phyloP scores from a whole-genome alignment of 169 alveolate genomes.

The Toxoplasma gondii region DNA sequence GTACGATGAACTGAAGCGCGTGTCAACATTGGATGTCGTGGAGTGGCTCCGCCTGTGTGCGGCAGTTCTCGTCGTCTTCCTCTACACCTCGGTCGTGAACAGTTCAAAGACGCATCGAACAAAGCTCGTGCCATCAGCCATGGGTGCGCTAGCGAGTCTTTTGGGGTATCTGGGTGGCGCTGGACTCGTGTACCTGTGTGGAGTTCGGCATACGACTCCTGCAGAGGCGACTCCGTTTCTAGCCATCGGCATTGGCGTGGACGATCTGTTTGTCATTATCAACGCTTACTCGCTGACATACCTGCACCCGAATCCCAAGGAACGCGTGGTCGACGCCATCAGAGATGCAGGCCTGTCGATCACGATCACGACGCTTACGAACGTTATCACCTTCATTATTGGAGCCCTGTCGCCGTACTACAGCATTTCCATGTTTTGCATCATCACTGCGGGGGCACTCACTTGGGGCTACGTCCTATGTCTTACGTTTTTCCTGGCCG shows the following conservation, averaged over 20 bases:
- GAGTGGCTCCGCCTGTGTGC: conserved; percentile 16
- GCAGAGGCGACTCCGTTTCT: conserved; percentile 79
- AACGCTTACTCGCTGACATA: conserved; percentile 79
- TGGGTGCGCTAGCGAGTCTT: conserved; percentile 74
- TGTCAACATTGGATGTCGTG: conserved; percentile 26
- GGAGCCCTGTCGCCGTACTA: conserved; percentile 74
- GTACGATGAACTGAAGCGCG: conserved; percentile 45
- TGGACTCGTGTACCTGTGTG: conserved; percentile 72
- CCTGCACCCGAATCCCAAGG: conserved; percentile 74
- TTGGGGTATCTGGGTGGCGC: conserved; percentile 77
- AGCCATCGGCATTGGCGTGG: conserved; percentile 83
- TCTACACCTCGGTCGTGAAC: conserved; percentile 44
- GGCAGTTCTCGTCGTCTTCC: conserved; percentile 7
- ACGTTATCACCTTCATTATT: conserved; percentile 71
- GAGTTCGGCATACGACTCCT: conserved; percentile 73
- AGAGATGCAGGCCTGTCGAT: conserved; percentile 81
- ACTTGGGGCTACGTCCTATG: conserved; percentile 72
- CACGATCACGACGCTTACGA: conserved; percentile 74
- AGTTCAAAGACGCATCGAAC: conserved; percentile 38
- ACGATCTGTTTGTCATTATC: conserved; percentile 79
- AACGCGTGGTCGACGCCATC: conserved; percentile 77
- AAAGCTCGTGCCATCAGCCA: conserved; percentile 28
- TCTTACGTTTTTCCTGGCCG: conserved; percentile 73
- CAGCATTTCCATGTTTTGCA: conserved; percentile 72
- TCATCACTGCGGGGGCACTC: conserved; percentile 78